Conservation (phyloP, 805 yeast genomes). For the Yarrowia sp. region DNA sequence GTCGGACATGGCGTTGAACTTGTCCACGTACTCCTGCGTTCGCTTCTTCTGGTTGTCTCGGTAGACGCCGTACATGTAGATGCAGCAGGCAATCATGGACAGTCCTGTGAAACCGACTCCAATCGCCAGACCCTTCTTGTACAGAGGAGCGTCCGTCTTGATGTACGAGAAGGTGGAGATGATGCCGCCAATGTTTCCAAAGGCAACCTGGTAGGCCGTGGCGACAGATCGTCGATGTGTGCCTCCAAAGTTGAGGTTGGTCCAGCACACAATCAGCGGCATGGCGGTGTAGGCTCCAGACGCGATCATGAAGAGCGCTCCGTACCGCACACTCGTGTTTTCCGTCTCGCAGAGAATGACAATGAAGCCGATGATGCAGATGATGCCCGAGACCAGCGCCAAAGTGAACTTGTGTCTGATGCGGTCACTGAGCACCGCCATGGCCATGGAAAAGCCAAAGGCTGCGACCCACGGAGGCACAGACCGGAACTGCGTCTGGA, state of each 20-base stretch:
- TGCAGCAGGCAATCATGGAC: conserved; percentile 41
- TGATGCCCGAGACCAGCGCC: conserved; percentile 32
- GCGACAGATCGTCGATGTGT: conserved; percentile 60
- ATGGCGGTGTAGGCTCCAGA: conserved; percentile 60
- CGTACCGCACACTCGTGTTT: conserved; percentile 52
- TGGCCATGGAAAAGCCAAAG: conserved; percentile 60
- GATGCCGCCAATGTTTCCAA: conserved; percentile 74
- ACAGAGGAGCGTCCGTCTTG: conserved; percentile 55
- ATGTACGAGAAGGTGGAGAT: conserved; percentile 59
- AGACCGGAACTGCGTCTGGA: conserved; percentile 73
- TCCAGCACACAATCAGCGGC: conserved; percentile 70
- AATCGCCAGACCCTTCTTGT: conserved; percentile 53
- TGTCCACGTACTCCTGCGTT: conserved; percentile 17
- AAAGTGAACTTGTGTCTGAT: conserved; percentile 41
- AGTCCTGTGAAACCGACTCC: conserved; percentile 50
- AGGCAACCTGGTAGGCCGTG: conserved; percentile 63
- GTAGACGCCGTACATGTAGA: conserved; percentile 40
- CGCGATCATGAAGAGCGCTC: conserved; percentile 60
- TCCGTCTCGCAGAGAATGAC: conserved; percentile 51
- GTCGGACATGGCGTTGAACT: background rate
- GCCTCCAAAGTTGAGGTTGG: conserved; percentile 59
- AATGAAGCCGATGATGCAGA: conserved; percentile 56
- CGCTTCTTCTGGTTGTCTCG: conserved; percentile 36
- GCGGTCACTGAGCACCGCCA: conserved; percentile 62
- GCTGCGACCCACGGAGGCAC: conserved; percentile 84